These are phyloP conservation scores for Aspergillus sp. DNA, from an alignment of 2,329 filamentous ascomycete species.

Conservation along the genomic window DNA sequence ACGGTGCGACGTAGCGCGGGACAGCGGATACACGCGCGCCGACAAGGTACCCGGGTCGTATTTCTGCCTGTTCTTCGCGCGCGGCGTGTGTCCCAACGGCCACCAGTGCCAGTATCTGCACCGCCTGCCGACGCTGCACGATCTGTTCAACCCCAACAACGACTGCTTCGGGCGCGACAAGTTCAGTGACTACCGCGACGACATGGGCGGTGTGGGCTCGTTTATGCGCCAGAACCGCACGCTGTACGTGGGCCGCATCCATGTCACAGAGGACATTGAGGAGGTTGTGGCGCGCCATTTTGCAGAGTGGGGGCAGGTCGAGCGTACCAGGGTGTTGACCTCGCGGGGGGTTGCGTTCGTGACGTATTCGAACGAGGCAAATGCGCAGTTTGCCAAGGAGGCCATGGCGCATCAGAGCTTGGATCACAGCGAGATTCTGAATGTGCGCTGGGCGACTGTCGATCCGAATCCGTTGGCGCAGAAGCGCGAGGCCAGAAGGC, in stretches of 20 bases:
- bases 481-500: constrained; percentile 74
- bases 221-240: constrained; percentile 93
- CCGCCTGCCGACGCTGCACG: constrained; percentile 73
- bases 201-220: constrained; percentile 93
- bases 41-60: constrained; percentile 70
- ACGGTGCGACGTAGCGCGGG: constrained; percentile 76
- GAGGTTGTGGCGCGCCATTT: constrained; percentile 93
- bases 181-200: constrained; percentile 83
- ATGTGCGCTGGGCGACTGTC: constrained; percentile 93
- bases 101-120: constrained; percentile 93
- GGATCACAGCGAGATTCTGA: constrained; percentile 85
- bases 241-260: constrained; percentile 85
- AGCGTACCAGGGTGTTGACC: constrained; percentile 79
- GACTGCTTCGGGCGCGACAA: constrained; percentile 95
- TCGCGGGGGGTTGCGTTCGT: constrained; percentile 86
- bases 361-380: constrained; percentile 84
- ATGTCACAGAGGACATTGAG: constrained; percentile 93
- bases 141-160: constrained; percentile 85
- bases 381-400: constrained; percentile 84
- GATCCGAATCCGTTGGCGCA: constrained; percentile 94
- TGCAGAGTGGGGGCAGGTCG: constrained; percentile 90
- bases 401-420: constrained; percentile 92
- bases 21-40: constrained; percentile 68
- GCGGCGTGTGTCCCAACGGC: constrained; percentile 64
- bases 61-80: constrained; percentile 87